A percentile compares a stretch with the other conserved stretches of the same genome.
These are phyloP conservation scores for Exophiala bonariae DNA, from an alignment of 2,329 filamentous ascomycete species.

Conservation along the genomic window DNA sequence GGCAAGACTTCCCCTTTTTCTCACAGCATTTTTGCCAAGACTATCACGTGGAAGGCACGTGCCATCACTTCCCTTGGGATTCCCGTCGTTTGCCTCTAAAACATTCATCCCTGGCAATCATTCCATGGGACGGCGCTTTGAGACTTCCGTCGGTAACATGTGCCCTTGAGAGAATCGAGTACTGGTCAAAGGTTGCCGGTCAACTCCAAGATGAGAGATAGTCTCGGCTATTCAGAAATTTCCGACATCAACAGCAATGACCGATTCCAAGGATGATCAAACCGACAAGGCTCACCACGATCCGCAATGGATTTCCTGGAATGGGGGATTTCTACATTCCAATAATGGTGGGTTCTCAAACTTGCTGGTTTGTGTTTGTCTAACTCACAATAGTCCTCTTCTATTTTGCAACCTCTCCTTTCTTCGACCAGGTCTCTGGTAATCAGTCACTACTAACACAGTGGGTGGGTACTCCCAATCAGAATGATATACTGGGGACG, in stretches of 20 bases:
- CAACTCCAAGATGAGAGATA: no score
- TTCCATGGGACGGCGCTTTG: no score
- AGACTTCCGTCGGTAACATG: no score
- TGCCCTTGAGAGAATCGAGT: no score
- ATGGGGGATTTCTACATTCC: slow-evolving; percentile 27
- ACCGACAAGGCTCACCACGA: slow-evolving; percentile 24
- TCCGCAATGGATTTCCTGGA: slow-evolving; percentile 24
- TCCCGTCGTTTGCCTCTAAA: no score
- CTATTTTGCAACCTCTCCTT: slow-evolving; percentile 64
- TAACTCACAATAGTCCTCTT: slow-evolving; percentile 50
- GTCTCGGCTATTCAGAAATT: no score
- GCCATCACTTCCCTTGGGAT: no score
- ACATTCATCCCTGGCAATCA: no score
- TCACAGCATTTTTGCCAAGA: no score
- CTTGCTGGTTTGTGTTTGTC: background rate
- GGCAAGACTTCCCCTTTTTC: no score
- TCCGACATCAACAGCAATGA: slow-evolving; percentile 12
- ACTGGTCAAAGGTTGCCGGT: no score
- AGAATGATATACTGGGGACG: slow-evolving; percentile 53
- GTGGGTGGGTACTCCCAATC: slow-evolving; percentile 46
- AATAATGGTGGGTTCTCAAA: slow-evolving; percentile 27
- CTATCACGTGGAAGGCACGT: no score
- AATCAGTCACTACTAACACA: slow-evolving; percentile 59
- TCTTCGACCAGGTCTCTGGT: slow-evolving; percentile 62
- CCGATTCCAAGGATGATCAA: slow-evolving; percentile 23